Evolutionary conservation across 768 basidiomycete genomes (phyloP).

Genomic region (Calocera viscosa): DNA sequence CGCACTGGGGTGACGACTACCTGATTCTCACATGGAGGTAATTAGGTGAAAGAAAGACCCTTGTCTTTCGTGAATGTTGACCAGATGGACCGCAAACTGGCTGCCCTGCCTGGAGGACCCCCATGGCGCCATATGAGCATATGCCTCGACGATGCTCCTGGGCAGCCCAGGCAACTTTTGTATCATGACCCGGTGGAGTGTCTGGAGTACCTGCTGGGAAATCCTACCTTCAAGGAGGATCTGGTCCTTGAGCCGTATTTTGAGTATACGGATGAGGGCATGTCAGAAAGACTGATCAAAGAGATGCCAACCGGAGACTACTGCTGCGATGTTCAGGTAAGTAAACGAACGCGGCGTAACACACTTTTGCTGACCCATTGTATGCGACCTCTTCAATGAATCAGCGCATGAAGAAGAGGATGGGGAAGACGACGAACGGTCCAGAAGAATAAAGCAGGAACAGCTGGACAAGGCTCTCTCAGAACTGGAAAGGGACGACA

Average conservation of each 20-base stretch:
- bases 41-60: not conserved
- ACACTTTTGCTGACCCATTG: too few relatives aligned
- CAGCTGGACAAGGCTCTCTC: too few relatives aligned
- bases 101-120: not conserved
- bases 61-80: not conserved
- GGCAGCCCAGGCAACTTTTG: slow-evolving; percentile 19
- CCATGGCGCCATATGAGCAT: not conserved
- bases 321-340: not conserved
- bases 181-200: slow-evolving; percentile 26
- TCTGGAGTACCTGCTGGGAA: slow-evolving; percentile 21
- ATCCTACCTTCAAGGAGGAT: slow-evolving; percentile 20
- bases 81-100: not conserved
- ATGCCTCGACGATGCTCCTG: slow-evolving; percentile 8
- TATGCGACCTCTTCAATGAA: too few relatives aligned
- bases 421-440: too few relatives aligned
- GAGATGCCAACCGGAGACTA: slow-evolving; percentile 7
- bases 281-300: not conserved
- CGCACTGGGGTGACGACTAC: not conserved
- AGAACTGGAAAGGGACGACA: too few relatives aligned
- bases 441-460: too few relatives aligned
- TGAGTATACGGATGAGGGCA: not conserved
- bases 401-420: too few relatives aligned
- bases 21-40: not conserved
- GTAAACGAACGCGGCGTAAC: too few relatives aligned
- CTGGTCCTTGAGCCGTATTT: not conserved